Evolutionary conservation across 495 filamentous ascomycete genomes (phyloP), one percentile per base, ranked within the genome.

Genomic region (Geopyxis carbonaria): DNA sequence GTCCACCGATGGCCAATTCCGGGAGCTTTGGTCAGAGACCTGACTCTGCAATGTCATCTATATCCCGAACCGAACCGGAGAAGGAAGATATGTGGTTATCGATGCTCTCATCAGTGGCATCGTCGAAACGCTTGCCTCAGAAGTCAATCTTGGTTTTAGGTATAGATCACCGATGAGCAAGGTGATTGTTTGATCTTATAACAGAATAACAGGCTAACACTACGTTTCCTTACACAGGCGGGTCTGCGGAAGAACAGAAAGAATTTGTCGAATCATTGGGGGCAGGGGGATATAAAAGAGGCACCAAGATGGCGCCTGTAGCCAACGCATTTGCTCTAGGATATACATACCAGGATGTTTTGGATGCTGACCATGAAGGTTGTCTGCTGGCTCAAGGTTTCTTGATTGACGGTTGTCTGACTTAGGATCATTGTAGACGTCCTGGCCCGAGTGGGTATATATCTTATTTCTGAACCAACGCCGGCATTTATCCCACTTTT

Each of bases 351-450:
- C 78, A 83, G 54, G 85, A 95, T 62, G 83, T 95, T 28, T 64
- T 93, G 22, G 87, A 94, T 63, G 78, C 84, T 39, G 87, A 95
- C 55, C 83, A 91, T 51, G 87, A 95, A 71, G 81, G 80, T 84
- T n/a, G n/a, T n/a, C 56, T 45, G 51, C 33, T n/a, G n/a, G n/a
- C n/a, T n/a, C n/a, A n/a, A n/a, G n/a, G n/a, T n/a, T n/a, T 48
- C 22, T n/a, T 13, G 11, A 16, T 13, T 15, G 31, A 36, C 16
- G 33, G 7, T 22, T 36, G n/a, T n/a, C n/a, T n/a, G n/a, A n/a
- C n/a, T n/a, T n/a, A n/a, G n/a, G n/a, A n/a, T 7, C 11, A 7
- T 22, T 28, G 18, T 45, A 86, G 86, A 94, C 64, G 85, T 76
- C 19, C 68, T 95, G 53, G 87, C 86, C 32, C 81, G 87, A 42